A percentile compares a stretch with the other conserved stretches of the same genome.
These are phyloP conservation scores for Choanephora cucurbitarum DNA, from an alignment of 371 early-diverging fungal species.

Conservation along the genomic window DNA sequence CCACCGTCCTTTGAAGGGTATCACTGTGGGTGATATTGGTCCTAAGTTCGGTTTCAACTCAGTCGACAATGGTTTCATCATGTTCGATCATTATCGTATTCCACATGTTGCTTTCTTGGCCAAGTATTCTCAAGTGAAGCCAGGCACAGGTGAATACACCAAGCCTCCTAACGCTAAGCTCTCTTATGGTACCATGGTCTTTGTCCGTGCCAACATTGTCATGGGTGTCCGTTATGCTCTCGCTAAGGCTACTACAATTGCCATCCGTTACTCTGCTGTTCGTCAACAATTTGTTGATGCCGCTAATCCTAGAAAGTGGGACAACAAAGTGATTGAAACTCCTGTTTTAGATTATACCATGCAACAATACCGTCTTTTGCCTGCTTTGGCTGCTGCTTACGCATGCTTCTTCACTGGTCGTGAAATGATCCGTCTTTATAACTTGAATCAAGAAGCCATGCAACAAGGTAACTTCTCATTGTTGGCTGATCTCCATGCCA, in stretches of 20 bases:
- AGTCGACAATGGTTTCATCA: constrained; percentile 86
- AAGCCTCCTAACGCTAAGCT: constrained; percentile 74
- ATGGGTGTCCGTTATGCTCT: constrained; percentile 52
- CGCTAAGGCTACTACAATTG: constrained; percentile 54
- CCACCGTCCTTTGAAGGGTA: constrained; percentile 78
- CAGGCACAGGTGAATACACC: constrained; percentile 64
- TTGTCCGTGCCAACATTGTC: constrained; percentile 69
- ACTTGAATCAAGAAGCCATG: constrained; percentile 60
- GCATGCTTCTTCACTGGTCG: constrained; percentile 72
- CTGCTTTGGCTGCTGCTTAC: constrained; percentile 70
- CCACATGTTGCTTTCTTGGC: constrained; percentile 81
- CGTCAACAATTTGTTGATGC: constrained; percentile 57
- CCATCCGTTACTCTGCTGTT: constrained; percentile 52
- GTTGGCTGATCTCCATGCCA: constrained; percentile 85
- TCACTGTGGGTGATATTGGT: constrained; percentile 90
- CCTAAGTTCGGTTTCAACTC: constrained; percentile 85
- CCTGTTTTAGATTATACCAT: constrained; percentile 77
- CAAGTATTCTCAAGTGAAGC: constrained; percentile 72
- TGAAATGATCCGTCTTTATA: constrained; percentile 65
- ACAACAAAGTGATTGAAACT: constrained; percentile 55
- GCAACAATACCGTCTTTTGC: constrained; percentile 77
- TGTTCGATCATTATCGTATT: constrained; percentile 77
- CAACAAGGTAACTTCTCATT: constrained; percentile 50
- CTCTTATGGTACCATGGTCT: constrained; percentile 79
- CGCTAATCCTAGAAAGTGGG: constrained; percentile 45